Percentiles rank a stretch among this genome's conserved stretches.
phyloP scores from a whole-genome alignment of 257 asterid species.

The Jaltomata sinuosa region DNA sequence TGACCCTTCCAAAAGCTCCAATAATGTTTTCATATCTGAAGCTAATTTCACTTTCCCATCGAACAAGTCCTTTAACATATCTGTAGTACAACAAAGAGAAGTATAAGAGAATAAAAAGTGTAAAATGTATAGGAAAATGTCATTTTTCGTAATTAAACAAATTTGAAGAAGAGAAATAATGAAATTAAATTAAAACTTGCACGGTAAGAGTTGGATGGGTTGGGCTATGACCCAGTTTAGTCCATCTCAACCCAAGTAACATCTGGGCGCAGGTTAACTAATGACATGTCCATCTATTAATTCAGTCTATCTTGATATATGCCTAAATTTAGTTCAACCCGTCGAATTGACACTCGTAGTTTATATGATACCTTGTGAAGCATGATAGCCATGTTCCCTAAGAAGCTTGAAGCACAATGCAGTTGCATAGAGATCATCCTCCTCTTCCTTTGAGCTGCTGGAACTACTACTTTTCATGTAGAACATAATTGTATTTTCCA shows the following conservation, averaged over 20 bases:
- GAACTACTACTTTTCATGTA: not conserved
- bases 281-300: too few species aligned
- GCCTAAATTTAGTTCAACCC: too few species aligned
- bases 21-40: slow-evolving; percentile 1
- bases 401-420: slow-evolving; percentile 35
- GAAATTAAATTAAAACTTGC: too few species aligned
- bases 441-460: not conserved
- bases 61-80: slow-evolving; percentile 12
- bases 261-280: too few species aligned
- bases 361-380: slow-evolving; percentile 24
- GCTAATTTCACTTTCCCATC: slow-evolving; percentile 7
- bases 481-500: not conserved
- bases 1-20: slow-evolving; percentile 39
- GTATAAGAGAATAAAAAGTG: not conserved
- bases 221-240: too few species aligned
- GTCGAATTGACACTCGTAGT: too few species aligned
- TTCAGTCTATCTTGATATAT: too few species aligned
- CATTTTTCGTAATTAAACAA: too few species aligned
- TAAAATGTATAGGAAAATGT: not conserved
- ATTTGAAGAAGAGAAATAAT: too few species aligned
- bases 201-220: too few species aligned
- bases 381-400: slow-evolving; percentile 37
- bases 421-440: slow-evolving; percentile 14
- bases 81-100: slow-evolving; percentile 6
- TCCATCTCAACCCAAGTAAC: too few species aligned